Evolutionary conservation across 2,329 filamentous ascomycete species (phyloP), one percentile per base, ranked within the genome.

Genomic region (Periconia macrospinosa): DNA sequence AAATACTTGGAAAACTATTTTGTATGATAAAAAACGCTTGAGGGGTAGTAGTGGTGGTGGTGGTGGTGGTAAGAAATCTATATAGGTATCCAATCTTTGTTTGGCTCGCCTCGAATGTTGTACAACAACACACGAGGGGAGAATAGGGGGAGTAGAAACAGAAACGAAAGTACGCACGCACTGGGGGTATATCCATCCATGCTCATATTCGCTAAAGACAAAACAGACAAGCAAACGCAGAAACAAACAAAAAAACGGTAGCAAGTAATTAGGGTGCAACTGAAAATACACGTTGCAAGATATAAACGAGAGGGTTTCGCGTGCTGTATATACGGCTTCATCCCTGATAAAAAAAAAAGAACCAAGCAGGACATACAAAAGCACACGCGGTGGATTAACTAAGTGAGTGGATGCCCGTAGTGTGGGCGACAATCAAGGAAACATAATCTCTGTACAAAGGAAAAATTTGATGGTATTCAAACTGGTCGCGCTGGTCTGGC

Each of bases 191-290:
- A 37, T 37, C 33, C 33, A 37, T 37, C 33, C 33, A 37, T 37
- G 33, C 33, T 37, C 33, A 37, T 37, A 37, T 37, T 37, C 33
- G 33, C 33, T 37, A n/a, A 37, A 37, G 11, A 37, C 33, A 37
- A 37, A 37, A 37, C 33, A 37, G 27, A 30, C 55, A 49, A 41
- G 20, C 41, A 51, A 47, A 46, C 45, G 23, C 6, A 30, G 48
- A 53, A 49, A 18, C 42, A 49, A 41, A 41, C 46, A 27, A 40
- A 48, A 61, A 35, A 14, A 33, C 42, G 33, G 33, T 37, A 37
- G 11, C 11, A 37, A 37, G 33, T 37, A n/a, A 37, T 37, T 37
- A 37, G 33, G 15, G 15, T 45, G 30, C 37, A 20, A 47, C 42
- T 17, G 33, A 37, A 10, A 37, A n/a, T n/a, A 37, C 11, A 14